phyloP scores from a whole-genome alignment of 1,139 yeast genomes.

The Candida buenavistaensis region DNA sequence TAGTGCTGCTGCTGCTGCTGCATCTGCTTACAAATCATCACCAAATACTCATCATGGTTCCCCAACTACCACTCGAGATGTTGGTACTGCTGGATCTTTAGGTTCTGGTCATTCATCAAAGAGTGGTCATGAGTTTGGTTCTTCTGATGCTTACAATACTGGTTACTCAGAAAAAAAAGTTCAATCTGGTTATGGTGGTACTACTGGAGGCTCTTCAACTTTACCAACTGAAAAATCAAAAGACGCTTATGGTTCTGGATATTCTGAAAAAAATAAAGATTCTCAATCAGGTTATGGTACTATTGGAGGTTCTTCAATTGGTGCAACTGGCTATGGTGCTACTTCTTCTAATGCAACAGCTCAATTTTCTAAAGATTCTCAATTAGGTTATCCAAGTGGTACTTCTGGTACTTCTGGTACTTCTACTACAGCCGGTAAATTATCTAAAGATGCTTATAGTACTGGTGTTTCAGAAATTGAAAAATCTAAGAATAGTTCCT shows the following conservation, averaged over 20 bases:
- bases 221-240: no score
- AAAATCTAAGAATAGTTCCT: no score
- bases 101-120: no score
- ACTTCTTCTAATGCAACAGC: neutral
- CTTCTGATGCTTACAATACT: no score
- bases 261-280: no score
- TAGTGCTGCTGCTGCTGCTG: slow-evolving; percentile 10
- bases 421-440: neutral
- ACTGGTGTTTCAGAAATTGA: no score
- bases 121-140: no score
- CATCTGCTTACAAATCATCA: slow-evolving; percentile 5
- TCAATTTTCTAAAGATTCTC: neutral
- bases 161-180: no score
- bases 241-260: neutral
- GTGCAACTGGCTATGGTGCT: neutral
- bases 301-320: no score
- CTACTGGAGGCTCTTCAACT: no score
- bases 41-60: neutral
- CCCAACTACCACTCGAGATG: neutral
- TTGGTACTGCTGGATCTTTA: neutral
- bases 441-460: neutral
- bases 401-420: slow-evolving; percentile 2
- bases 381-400: slow-evolving; percentile 1
- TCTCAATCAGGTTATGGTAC: no score
- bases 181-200: no score